A percentile compares a stretch with the other conserved stretches of the same genome.
phyloP scores from a whole-genome alignment of 2,329 filamentous ascomycete genomes.

The Aspergillus sergii region DNA sequence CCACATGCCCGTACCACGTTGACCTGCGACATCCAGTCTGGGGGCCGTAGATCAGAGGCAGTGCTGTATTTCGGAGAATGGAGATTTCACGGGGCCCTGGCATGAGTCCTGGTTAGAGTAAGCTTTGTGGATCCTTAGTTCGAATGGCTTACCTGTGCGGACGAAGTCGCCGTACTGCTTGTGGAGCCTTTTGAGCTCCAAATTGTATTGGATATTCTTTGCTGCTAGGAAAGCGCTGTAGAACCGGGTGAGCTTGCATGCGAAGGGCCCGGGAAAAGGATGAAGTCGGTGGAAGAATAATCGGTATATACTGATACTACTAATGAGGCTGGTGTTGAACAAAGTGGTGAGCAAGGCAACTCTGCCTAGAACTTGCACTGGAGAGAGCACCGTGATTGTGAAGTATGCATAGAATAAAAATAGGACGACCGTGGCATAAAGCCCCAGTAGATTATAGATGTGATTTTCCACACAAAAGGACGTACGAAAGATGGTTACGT shows the following conservation, averaged over 20 bases:
- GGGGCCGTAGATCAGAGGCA: constrained; percentile 13
- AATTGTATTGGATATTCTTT: constrained; percentile 32
- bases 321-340: not conserved
- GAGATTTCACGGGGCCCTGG: constrained; percentile 15
- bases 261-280: constrained; percentile 17
- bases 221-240: constrained; percentile 30
- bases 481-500: not conserved
- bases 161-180: constrained; percentile 37
- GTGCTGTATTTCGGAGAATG: constrained; percentile 13
- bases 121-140: not conserved
- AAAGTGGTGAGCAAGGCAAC: not conserved
- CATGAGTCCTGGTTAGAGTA: not conserved
- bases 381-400: not conserved
- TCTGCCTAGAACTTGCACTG: not conserved
- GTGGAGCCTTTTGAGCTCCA: constrained; percentile 33
- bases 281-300: constrained; percentile 19
- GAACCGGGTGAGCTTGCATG: constrained; percentile 26
- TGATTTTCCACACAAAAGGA: not conserved
- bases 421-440: not conserved
- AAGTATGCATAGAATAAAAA: not conserved
- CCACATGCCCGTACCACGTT: constrained; percentile 18
- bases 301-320: constrained; percentile 30
- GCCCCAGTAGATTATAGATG: not conserved
- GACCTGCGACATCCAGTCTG: constrained; percentile 15
- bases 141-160: constrained; percentile 28